Conservation (phyloP, 164 flowering plant genomes). For the Liquidambar formosana region DNA sequence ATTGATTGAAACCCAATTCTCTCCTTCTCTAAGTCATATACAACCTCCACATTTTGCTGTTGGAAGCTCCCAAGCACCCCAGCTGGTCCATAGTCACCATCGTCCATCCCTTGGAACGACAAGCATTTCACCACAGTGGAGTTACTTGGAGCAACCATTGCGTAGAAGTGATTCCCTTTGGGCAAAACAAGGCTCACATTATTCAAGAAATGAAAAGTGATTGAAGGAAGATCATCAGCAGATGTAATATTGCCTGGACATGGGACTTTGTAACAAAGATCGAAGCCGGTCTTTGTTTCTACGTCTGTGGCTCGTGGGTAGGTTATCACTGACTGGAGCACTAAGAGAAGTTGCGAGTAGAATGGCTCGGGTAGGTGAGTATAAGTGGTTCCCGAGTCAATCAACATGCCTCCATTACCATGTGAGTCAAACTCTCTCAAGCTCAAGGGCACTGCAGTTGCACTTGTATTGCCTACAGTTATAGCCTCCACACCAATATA, state of each 20-base stretch:
- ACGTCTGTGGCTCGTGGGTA: no score
- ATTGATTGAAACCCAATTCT: no score
- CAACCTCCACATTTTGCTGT: slow-evolving; percentile 70
- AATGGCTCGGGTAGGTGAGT: no score
- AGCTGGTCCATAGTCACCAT: no score
- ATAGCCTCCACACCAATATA: slow-evolving; percentile 62
- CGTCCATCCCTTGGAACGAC: slow-evolving; percentile 52
- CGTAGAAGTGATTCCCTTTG: no score
- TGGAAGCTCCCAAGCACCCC: no score
- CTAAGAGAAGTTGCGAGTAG: no score
- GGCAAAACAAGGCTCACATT: no score
- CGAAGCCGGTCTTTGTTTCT: slow-evolving; percentile 53
- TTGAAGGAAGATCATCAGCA: no score
- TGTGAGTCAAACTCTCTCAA: slow-evolving; percentile 51
- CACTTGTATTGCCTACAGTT: no score
- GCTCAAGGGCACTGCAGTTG: slow-evolving; percentile 33
- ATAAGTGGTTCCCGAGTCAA: slow-evolving; percentile 80
- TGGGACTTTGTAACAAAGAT: slow-evolving; percentile 64
- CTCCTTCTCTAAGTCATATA: slow-evolving; percentile 69
- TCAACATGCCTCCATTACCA: slow-evolving; percentile 72
- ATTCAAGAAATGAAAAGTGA: no score
- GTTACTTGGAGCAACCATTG: no score
- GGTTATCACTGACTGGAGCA: slow-evolving; percentile 28
- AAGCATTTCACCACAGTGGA: slow-evolving; percentile 58
- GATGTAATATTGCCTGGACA: slow-evolving; percentile 38